Evolutionary conservation across 768 basidiomycete genomes (phyloP), one percentile per base, ranked within the genome.

Genomic region (Kwoniella newhampshirensis): DNA sequence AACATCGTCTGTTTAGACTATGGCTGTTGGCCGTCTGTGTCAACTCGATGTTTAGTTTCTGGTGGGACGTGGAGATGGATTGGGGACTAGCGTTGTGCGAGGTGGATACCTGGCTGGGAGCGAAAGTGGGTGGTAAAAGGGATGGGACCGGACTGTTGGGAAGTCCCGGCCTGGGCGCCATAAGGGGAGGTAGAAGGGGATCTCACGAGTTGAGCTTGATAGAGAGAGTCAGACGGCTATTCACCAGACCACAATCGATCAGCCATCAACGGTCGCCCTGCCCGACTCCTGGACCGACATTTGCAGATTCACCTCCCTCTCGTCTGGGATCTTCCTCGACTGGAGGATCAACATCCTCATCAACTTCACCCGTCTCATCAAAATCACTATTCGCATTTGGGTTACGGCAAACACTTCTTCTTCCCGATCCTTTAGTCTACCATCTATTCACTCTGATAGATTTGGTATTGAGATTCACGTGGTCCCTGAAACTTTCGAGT

Each of bases 31-130:
- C 86, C 9, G 92, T 90, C 21, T 81, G 83, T 32, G 75, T 94
- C 68, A 98, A 98, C 77, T 94, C 93, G 2, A 75, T 88, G 27
- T 99, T 91, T 77, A 93, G 92, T 2, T 98, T 94, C 76, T 99
- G 91, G 89, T 99, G 96, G 96, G 96, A 98, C 77, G 82, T 98
- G 40, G 91, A 90, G 45, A 89, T 94, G 74, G 96, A 99, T 74
- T 99, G 94, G 93, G 96, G 96, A 4, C 81, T 99, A 52, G 83
- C 85, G 42, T 78, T 97, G 40, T 78, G 98, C 57, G 81, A 81
- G 6, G 61, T 70, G 3, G 57, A 65, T 15, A 75, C 75, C 4
- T 78, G 78, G 78, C 51, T 70, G 17, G 55, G 58, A 3, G 40
- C 59, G 1, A 58, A 37, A 30, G 32, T 49, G 13, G 51, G 32